A percentile compares a stretch with the other conserved stretches of the same genome.
phyloP scores from a whole-genome alignment of 1,139 yeast species.

The Blastobotrys buckinghamii region DNA sequence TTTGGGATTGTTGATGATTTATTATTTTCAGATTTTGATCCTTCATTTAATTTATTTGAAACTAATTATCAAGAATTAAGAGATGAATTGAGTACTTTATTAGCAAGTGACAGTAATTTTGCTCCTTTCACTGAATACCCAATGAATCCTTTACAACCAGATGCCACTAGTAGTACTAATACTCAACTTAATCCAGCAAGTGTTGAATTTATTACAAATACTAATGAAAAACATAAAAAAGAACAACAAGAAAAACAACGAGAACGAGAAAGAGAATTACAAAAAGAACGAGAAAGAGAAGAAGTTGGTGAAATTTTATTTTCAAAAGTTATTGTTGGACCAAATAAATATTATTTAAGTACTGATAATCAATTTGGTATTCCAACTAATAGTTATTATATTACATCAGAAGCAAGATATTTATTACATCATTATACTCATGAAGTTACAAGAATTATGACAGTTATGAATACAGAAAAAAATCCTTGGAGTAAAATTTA shows the following conservation, averaged over 20 bases:
- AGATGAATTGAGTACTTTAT: constrained; percentile 11
- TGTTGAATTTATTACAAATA: neutral
- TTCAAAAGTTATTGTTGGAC: constrained; percentile 22
- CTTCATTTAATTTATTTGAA: constrained; percentile 5
- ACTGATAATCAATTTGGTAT: constrained; percentile 27
- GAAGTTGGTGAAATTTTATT: constrained; percentile 16
- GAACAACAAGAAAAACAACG: no score
- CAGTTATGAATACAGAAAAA: constrained; percentile 74
- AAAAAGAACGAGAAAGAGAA: no score
- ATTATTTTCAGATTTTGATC: neutral
- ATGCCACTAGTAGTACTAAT: constrained; percentile 11
- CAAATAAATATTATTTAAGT: constrained; percentile 38
- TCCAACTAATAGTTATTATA: constrained; percentile 60
- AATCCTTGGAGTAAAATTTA: constrained; percentile 87
- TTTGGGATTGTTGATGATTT: constrained; percentile 6
- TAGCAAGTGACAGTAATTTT: constrained; percentile 9
- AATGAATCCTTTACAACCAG: neutral
- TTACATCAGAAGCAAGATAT: constrained; percentile 40
- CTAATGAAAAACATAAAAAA: no score
- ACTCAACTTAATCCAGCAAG: constrained; percentile 17
- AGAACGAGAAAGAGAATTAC: no score
- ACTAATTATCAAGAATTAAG: constrained; percentile 8
- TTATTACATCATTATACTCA: constrained; percentile 69
- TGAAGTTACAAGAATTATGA: constrained; percentile 81
- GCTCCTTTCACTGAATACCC: neutral